Evolutionary conservation across 2,329 filamentous ascomycete species (phyloP).

Genomic region (Chaetomium sp.): DNA sequence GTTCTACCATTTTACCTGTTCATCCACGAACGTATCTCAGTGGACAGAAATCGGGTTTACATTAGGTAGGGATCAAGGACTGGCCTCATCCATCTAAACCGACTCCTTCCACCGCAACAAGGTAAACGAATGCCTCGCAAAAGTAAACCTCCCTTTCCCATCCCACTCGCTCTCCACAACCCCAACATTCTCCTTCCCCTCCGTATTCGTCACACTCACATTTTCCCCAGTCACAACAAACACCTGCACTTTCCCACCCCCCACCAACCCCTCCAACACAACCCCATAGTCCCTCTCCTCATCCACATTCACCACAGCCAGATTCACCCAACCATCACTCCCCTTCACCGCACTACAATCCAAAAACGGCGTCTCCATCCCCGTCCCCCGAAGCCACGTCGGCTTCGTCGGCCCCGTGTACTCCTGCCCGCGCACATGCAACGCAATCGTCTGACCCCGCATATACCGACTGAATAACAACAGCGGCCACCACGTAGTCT

Average conservation of each 20-base stretch:
- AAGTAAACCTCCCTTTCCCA: constrained; percentile 54
- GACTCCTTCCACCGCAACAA: constrained; percentile 41
- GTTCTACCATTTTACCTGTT: too few relatives aligned
- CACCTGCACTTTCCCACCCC: constrained; percentile 45
- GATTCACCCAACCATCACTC: constrained; percentile 52
- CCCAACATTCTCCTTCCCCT: constrained; percentile 49
- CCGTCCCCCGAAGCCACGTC: constrained; percentile 52
- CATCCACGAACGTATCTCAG: too few relatives aligned
- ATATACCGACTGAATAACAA: constrained; percentile 65
- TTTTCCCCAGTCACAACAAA: constrained; percentile 55
- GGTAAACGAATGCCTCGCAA: constrained; percentile 65
- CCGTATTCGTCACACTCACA: constrained; percentile 56
- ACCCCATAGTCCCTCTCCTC: constrained; percentile 54
- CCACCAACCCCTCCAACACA: constrained; percentile 49
- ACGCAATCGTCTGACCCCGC: constrained; percentile 62
- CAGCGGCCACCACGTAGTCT: constrained; percentile 71
- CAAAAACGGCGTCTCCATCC: constrained; percentile 63
- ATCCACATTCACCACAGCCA: constrained; percentile 69
- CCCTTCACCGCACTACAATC: constrained; percentile 59
- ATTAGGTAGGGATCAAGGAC: too few relatives aligned
- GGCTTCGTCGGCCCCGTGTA: constrained; percentile 64
- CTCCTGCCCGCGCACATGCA: constrained; percentile 55
- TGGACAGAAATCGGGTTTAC: too few relatives aligned
- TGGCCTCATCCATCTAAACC: background rate
- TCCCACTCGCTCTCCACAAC: constrained; percentile 52